phyloP scores from a whole-genome alignment of 2,329 filamentous ascomycete genomes.

The Alternaria ethzedia region DNA sequence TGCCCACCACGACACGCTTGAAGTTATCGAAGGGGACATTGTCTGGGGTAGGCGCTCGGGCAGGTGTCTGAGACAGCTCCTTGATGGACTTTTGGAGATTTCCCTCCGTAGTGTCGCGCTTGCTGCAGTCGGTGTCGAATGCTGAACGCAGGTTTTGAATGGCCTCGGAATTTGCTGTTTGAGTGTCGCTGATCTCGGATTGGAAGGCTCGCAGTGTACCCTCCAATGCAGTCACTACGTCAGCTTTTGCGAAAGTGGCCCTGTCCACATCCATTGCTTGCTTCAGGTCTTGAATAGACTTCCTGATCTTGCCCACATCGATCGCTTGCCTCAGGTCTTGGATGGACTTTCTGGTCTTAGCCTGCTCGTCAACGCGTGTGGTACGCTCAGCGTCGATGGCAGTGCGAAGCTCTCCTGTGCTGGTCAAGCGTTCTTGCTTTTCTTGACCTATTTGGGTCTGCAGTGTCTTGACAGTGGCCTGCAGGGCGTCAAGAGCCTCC shows the following conservation, averaged over 20 bases:
- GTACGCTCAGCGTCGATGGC: neutral
- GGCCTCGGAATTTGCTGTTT: neutral
- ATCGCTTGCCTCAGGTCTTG: neutral
- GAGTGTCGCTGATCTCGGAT: neutral
- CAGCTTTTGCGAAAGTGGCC: constrained; percentile 1
- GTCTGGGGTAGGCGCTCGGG: neutral
- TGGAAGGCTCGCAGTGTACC: neutral
- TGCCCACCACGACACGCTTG: neutral
- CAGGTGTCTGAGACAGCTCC: neutral
- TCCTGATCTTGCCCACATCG: neutral
- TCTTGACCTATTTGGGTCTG: neutral
- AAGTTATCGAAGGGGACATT: neutral
- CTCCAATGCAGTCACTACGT: neutral
- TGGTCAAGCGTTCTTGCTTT: neutral
- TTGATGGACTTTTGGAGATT: neutral
- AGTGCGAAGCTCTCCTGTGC: neutral
- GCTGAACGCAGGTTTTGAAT: neutral
- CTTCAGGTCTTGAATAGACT: neutral
- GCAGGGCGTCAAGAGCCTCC: neutral
- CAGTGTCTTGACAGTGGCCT: neutral
- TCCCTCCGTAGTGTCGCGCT: neutral
- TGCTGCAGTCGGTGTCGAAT: neutral
- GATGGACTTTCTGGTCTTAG: neutral
- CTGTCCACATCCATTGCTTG: neutral
- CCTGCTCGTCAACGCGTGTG: neutral